Evolutionary conservation across 768 basidiomycete genomes (phyloP).

Genomic region (Lactifluus piperatus): DNA sequence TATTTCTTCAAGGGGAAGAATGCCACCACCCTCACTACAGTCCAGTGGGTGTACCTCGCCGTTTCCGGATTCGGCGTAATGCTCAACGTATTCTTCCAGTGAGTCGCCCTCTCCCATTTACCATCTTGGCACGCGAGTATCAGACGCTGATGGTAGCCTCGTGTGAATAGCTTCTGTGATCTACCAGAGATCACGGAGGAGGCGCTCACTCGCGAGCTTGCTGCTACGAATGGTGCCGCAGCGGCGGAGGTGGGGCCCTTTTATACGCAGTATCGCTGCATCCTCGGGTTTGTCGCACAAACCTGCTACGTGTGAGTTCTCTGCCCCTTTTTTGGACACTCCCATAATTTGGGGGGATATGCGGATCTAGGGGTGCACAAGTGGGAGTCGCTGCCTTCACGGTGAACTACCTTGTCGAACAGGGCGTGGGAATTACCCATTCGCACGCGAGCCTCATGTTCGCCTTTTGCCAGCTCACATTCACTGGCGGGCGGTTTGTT

Average conservation of each 20-base stretch:
- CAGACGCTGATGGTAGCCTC: neutral
- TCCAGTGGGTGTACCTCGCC: conserved; percentile 64
- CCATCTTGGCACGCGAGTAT: neutral
- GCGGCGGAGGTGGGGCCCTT: conserved; percentile 43
- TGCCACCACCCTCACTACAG: conserved; percentile 50
- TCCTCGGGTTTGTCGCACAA: conserved; percentile 68
- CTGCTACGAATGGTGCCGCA: conserved; percentile 31
- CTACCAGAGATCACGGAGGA: conserved; percentile 68
- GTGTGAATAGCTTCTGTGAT: conserved; percentile 43
- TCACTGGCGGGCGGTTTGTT: conserved; percentile 56
- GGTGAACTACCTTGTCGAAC: conserved; percentile 62
- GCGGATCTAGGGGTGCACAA: conserved; percentile 44
- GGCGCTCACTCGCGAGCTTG: conserved; percentile 44
- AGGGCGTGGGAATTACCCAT: conserved; percentile 43
- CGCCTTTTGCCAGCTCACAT: conserved; percentile 65
- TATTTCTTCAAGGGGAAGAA: conserved; percentile 68
- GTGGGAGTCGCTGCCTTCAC: conserved; percentile 59
- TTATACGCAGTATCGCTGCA: conserved; percentile 58
- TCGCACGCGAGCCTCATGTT: conserved; percentile 54
- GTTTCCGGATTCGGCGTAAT: conserved; percentile 53
- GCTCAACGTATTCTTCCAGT: conserved; percentile 61
- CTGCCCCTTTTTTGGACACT: neutral
- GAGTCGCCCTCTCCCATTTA: conserved; percentile 17
- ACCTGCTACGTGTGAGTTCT: conserved; percentile 50
- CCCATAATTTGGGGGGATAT: neutral